These are phyloP conservation scores for Elaeagnus macrophylla DNA, from an alignment of 306 rosid species.

Conservation along the genomic window DNA sequence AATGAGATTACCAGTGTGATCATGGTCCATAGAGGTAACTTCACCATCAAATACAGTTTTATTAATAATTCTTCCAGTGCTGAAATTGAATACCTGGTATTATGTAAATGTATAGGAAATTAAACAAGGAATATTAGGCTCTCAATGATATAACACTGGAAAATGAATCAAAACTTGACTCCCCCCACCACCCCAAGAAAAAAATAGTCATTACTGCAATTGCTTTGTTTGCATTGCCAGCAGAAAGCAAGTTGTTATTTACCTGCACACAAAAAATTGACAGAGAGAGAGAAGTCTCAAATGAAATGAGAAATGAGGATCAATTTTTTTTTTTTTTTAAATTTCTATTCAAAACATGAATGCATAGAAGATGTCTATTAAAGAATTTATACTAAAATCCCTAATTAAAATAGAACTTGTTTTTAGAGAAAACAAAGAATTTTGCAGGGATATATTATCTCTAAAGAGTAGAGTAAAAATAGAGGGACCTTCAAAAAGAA, in stretches of 20 bases:
- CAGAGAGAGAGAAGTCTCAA: conserved; percentile 9
- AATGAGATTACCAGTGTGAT: conserved; percentile 81
- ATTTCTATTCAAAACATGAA: neutral
- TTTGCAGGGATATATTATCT: no score
- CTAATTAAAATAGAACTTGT: no score
- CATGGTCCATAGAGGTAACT: conserved; percentile 86
- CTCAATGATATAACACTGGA: neutral
- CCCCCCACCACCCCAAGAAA: neutral
- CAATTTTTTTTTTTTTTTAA: neutral
- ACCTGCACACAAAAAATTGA: conserved; percentile 52
- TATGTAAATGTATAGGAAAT: conserved; percentile 9
- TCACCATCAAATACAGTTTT: conserved; percentile 61
- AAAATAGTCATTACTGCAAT: conserved; percentile 47
- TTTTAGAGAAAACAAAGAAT: no score
- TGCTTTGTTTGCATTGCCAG: conserved; percentile 86
- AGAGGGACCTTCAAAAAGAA: no score
- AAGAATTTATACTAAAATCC: conserved; percentile 1
- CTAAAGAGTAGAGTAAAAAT: no score
- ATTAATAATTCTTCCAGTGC: conserved; percentile 86
- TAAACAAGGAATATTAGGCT: conserved; percentile 13
- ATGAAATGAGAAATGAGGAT: conserved; percentile 5
- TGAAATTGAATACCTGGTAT: conserved; percentile 83
- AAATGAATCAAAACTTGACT: no score
- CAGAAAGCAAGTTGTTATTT: conserved; percentile 95
- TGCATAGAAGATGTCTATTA: neutral